Percentiles rank a stretch among this genome's conserved stretches.
Evolutionary conservation across 768 basidiomycete species (phyloP).

Genomic region (Amylocystis lapponica): DNA sequence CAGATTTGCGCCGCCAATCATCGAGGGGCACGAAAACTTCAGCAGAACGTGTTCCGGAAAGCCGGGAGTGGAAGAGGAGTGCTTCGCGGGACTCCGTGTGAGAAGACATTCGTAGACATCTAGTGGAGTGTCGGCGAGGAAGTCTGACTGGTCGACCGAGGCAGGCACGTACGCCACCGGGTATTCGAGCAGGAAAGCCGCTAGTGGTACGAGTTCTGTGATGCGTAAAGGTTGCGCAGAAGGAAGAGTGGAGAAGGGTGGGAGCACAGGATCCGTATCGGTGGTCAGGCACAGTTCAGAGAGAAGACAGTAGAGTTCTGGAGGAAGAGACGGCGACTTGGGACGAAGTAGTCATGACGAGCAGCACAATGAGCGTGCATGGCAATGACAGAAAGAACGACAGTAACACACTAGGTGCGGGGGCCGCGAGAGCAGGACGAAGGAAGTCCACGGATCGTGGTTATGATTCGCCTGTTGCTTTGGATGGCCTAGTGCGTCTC

Average conservation of each 20-base stretch:
- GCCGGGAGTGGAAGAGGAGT: too few species aligned
- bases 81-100: constrained; percentile 2
- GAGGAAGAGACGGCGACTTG: neutral
- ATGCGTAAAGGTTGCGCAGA: neutral
- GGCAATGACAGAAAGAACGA: too few species aligned
- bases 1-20: constrained; percentile 9
- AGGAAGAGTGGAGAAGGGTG: constrained; percentile 16
- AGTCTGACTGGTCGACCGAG: constrained; percentile 25
- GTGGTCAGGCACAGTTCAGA: neutral
- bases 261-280: constrained; percentile 23
- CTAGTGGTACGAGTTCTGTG: constrained; percentile 40
- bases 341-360: neutral
- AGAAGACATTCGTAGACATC: constrained; percentile 45
- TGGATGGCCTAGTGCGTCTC: constrained; percentile 6
- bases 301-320: neutral
- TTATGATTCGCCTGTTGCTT: neutral
- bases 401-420: too few species aligned
- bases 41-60: constrained; percentile 33
- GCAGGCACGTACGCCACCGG: constrained; percentile 46
- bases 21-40: constrained; percentile 52
- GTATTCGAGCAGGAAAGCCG: constrained; percentile 57
- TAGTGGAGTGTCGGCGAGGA: constrained; percentile 39
- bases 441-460: constrained; percentile 2
- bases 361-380: neutral
- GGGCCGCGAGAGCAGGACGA: constrained; percentile 1